Evolutionary conservation across 2,329 filamentous ascomycete genomes (phyloP).

Genomic region (Calonectria honghensis): DNA sequence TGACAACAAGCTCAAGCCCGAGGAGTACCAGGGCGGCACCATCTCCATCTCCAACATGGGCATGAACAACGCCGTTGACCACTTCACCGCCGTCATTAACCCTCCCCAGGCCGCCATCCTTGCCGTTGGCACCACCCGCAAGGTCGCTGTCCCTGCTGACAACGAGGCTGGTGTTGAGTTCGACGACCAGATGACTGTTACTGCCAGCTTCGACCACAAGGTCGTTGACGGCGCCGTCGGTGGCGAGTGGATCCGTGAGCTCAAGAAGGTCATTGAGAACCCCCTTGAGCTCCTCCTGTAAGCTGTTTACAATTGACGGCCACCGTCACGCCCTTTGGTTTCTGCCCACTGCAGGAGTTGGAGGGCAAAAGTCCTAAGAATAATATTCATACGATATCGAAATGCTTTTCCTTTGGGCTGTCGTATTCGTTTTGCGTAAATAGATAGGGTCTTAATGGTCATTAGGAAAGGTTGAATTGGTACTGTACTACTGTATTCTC

Average conservation of each 20-base stretch:
- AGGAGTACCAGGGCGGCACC: constrained; percentile 99
- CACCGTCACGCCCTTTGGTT: constrained; percentile 32
- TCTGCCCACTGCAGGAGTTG: constrained; percentile 16
- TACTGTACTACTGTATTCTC: constrained; percentile 35
- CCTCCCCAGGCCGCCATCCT: constrained; percentile 97
- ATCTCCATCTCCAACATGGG: constrained; percentile 99
- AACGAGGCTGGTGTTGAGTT: constrained; percentile 93
- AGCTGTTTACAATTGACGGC: constrained; percentile 50
- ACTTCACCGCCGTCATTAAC: constrained; percentile 99
- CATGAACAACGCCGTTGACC: constrained; percentile 97
- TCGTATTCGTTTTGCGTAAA: constrained; percentile 44
- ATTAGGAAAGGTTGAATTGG: constrained; percentile 42
- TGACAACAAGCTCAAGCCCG: constrained; percentile 98
- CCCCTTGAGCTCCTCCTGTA: constrained; percentile 95
- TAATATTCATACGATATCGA: constrained; percentile 44
- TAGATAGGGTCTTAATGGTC: constrained; percentile 44
- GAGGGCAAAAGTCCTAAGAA: constrained; percentile 40
- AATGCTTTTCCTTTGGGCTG: constrained; percentile 40
- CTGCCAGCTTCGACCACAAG: constrained; percentile 98
- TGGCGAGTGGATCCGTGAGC: constrained; percentile 95
- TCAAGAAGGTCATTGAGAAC: constrained; percentile 99
- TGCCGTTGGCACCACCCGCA: constrained; percentile 95
- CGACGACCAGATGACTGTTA: constrained; percentile 98
- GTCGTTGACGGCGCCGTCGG: constrained; percentile 97
- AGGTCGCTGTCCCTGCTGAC: constrained; percentile 93